phyloP scores from a whole-genome alignment of 768 basidiomycete genomes.

The Pleurotus citrinopileatus region DNA sequence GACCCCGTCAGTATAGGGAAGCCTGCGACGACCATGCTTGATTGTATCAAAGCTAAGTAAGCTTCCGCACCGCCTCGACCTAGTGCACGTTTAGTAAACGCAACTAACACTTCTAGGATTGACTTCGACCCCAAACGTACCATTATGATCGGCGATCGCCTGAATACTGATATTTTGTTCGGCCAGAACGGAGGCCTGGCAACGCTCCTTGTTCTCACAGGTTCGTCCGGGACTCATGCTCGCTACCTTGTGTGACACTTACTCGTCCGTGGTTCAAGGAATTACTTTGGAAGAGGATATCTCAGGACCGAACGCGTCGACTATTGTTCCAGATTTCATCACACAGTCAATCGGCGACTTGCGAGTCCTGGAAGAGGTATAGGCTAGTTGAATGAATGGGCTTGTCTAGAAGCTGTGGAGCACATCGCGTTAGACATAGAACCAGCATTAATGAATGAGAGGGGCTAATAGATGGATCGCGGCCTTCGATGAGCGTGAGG shows the following conservation, averaged over 20 bases:
- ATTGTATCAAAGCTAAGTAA: slow-evolving; percentile 77
- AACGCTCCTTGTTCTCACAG: slow-evolving; percentile 92
- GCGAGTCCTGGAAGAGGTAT: slow-evolving; percentile 21
- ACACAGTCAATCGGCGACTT: slow-evolving; percentile 83
- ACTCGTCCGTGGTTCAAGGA: slow-evolving; percentile 40
- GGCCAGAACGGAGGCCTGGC: slow-evolving; percentile 83
- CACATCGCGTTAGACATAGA: not conserved
- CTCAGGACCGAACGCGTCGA: slow-evolving; percentile 64
- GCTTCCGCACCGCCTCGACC: slow-evolving; percentile 12
- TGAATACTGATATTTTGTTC: slow-evolving; percentile 95
- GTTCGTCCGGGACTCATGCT: slow-evolving; percentile 33
- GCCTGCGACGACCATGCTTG: slow-evolving; percentile 88
- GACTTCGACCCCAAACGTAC: slow-evolving; percentile 83
- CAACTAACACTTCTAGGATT: slow-evolving; percentile 48
- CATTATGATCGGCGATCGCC: slow-evolving; percentile 94
- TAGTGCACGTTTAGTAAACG: not conserved
- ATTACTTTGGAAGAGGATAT: slow-evolving; percentile 76
- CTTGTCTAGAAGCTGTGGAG: not conserved
- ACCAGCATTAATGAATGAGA: not conserved
- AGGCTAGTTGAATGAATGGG: slow-evolving; percentile 1
- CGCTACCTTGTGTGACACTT: not conserved
- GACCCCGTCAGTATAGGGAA: slow-evolving; percentile 85
- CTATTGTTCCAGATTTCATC: slow-evolving; percentile 79
- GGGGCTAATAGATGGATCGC: not conserved
- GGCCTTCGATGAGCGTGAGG: not conserved